Conservation (phyloP, 345 rosid genomes). For the Raphanus raphanistrum region DNA sequence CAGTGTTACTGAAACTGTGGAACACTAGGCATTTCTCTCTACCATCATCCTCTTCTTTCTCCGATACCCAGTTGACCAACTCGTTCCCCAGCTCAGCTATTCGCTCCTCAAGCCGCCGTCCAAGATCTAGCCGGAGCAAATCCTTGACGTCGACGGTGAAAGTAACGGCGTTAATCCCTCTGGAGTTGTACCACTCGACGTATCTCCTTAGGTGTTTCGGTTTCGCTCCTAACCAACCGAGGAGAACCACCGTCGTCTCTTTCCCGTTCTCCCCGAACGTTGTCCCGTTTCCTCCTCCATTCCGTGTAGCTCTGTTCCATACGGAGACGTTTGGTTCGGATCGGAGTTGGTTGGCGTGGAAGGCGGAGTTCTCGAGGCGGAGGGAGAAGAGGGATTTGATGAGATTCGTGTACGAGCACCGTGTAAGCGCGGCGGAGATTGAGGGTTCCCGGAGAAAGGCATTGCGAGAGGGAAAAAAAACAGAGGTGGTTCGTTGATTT, state of each 20-base stretch:
- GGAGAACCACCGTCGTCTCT: conserved; percentile 63
- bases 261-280: conserved; percentile 33
- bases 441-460: too few species aligned
- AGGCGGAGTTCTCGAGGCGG: conserved; percentile 16
- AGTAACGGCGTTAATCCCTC: conserved; percentile 68
- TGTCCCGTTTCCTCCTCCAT: conserved; percentile 20
- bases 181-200: conserved; percentile 79
- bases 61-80: conserved; percentile 58
- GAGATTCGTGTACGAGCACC: conserved; percentile 31
- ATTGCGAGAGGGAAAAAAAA: conserved; percentile 16
- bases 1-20: conserved; percentile 90
- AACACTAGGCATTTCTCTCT: conserved; percentile 67
- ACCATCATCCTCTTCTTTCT: conserved; percentile 63
- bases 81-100: conserved; percentile 49
- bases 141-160: conserved; percentile 64
- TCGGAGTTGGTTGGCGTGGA: conserved; percentile 31
- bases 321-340: conserved; percentile 37
- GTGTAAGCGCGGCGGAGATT: conserved; percentile 26
- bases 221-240: conserved; percentile 92
- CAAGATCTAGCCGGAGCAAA: conserved; percentile 60
- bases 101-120: conserved; percentile 51
- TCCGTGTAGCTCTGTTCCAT: conserved; percentile 53
- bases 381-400: conserved; percentile 29
- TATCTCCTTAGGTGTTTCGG: conserved; percentile 69
- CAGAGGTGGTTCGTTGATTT: not conserved